These are phyloP conservation scores for Nemania sp. DNA, from an alignment of 2,329 filamentous ascomycete genomes.

Conservation along the genomic window DNA sequence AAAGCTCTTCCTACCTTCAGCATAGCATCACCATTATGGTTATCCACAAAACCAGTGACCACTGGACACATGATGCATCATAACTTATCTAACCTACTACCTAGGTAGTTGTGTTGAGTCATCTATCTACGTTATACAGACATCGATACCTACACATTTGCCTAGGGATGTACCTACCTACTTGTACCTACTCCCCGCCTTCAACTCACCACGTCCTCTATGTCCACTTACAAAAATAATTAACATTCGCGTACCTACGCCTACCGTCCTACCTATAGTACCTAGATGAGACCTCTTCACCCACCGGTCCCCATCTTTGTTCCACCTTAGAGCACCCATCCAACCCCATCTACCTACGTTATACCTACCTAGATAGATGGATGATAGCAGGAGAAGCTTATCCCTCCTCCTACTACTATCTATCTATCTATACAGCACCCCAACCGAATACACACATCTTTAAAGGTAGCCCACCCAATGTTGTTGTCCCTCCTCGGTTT, in stretches of 20 bases:
- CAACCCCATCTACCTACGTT: slow-evolving; percentile 1
- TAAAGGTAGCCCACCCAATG: neutral
- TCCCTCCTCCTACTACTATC: neutral
- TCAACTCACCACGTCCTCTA: neutral
- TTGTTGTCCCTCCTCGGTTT: neutral
- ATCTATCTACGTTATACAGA: no score
- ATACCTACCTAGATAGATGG: neutral
- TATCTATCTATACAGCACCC: neutral
- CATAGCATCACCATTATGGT: slow-evolving; percentile 22
- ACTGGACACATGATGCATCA: no score
- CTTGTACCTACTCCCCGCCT: no score
- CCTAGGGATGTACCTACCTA: neutral
- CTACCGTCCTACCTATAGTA: slow-evolving; percentile 19
- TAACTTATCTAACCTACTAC: no score
- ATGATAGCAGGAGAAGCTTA: neutral
- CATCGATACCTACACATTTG: neutral
- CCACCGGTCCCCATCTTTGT: neutral
- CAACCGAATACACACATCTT: neutral
- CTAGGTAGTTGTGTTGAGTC: no score
- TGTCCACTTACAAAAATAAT: neutral
- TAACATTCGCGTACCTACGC: neutral
- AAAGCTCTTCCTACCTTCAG: slow-evolving; percentile 20
- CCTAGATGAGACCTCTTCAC: neutral
- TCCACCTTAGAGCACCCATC: neutral
- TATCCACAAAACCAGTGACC: slow-evolving; percentile 7